These are phyloP conservation scores for Fusarium lyarnte DNA, from an alignment of 2,329 filamentous ascomycete species.

Conservation along the genomic window DNA sequence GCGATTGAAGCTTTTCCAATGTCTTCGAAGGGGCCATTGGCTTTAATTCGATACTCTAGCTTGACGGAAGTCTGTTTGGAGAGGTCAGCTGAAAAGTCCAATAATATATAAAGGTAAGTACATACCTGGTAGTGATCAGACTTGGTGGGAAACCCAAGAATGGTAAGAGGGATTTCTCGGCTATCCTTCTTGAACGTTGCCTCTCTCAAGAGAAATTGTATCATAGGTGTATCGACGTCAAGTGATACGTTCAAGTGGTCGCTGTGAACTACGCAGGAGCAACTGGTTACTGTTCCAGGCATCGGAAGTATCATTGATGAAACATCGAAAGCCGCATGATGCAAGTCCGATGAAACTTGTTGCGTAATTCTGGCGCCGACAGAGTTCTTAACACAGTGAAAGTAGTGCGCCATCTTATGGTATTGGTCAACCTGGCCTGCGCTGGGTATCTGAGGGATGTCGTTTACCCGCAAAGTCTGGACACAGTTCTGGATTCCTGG, in stretches of 20 bases:
- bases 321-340: fast-evolving
- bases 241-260: neutral
- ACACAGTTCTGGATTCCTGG: neutral
- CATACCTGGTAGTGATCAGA: neutral
- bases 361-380: neutral
- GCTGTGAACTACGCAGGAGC: neutral
- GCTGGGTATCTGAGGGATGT: neutral
- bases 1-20: neutral
- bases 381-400: neutral
- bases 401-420: slow-evolving; percentile 4
- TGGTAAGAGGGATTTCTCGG: fast-evolving
- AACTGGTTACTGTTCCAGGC: neutral
- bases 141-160: neutral
- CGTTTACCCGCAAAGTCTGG: neutral
- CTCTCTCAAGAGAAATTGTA: neutral
- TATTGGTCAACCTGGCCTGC: neutral
- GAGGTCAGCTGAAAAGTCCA: fast-evolving
- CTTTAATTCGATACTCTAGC: neutral
- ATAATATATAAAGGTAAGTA: fast-evolving
- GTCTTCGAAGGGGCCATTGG: fast-evolving
- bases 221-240: neutral
- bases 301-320: neutral
- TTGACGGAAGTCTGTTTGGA: neutral
- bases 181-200: neutral
- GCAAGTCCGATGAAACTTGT: neutral